Percentiles rank a stretch among this genome's conserved stretches.
Conservation (phyloP, 78 protist genomes). For the Creolimax fragrantissima region DNA sequence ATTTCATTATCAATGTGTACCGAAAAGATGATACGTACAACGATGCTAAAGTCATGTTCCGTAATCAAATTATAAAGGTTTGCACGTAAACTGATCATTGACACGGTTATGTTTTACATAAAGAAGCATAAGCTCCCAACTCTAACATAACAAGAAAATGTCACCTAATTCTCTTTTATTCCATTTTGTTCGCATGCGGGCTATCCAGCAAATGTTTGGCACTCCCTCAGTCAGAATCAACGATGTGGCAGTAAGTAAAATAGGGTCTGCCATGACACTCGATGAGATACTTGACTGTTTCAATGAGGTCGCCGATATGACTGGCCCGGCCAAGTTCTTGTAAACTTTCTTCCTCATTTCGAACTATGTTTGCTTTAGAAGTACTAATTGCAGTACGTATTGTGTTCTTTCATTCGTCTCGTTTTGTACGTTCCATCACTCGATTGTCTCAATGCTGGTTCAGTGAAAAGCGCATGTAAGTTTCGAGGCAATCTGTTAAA, state of each 20-base stretch:
- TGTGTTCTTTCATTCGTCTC: no score
- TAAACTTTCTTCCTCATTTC: neutral
- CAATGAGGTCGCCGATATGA: neutral
- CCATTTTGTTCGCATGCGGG: no score
- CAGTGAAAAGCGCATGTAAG: neutral
- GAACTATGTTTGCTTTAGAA: neutral
- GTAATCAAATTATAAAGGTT: neutral
- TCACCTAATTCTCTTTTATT: no score
- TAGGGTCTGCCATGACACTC: neutral
- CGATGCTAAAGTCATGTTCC: constrained; percentile 16
- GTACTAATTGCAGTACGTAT: neutral
- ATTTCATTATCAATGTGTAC: neutral
- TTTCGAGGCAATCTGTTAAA: neutral
- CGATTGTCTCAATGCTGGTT: neutral
- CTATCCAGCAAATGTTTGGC: neutral
- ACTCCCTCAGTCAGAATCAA: neutral
- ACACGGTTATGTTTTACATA: no score
- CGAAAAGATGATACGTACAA: neutral
- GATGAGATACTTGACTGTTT: neutral
- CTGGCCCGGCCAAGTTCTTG: neutral
- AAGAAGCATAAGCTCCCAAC: no score
- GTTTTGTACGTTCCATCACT: no score
- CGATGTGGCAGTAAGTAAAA: neutral
- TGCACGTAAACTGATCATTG: no score
- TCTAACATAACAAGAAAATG: no score